A percentile compares a stretch with the other conserved stretches of the same genome.
These are phyloP conservation scores for Raffaelea albimanens DNA, from an alignment of 2,329 filamentous ascomycete species.

Conservation along the genomic window DNA sequence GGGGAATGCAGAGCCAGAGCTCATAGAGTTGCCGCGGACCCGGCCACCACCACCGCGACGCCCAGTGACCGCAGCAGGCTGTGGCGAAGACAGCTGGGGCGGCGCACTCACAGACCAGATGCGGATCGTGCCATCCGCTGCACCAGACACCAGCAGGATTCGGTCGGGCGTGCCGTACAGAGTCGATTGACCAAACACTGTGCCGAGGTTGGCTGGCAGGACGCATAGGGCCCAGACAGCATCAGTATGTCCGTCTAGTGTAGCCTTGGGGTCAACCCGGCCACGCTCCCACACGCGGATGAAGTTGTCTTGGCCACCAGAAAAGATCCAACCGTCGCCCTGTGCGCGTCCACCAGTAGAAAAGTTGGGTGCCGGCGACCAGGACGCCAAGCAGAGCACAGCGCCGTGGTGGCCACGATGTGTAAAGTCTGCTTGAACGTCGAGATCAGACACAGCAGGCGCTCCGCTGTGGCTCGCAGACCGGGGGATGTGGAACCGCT, in stretches of 20 bases:
- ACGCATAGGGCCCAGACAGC: constrained; percentile 94
- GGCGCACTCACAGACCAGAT: constrained; percentile 92
- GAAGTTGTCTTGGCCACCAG: constrained; percentile 86
- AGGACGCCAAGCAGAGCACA: constrained; percentile 78
- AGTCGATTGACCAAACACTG: constrained; percentile 68
- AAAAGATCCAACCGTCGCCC: constrained; percentile 97
- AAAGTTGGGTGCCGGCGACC: constrained; percentile 80
- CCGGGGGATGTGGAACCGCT: constrained; percentile 90
- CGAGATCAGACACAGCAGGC: constrained; percentile 60
- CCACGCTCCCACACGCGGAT: constrained; percentile 94
- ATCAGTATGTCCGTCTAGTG: constrained; percentile 87
- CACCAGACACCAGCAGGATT: constrained; percentile 82
- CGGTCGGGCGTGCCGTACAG: constrained; percentile 74
- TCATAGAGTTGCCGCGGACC: constrained; percentile 84
- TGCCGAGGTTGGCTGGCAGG: constrained; percentile 70
- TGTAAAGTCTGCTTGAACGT: constrained; percentile 89
- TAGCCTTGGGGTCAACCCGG: constrained; percentile 88
- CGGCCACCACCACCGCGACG: constrained; percentile 58
- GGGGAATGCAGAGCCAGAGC: constrained; percentile 84
- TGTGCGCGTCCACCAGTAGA: constrained; percentile 78
- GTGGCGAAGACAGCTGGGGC: constrained; percentile 74
- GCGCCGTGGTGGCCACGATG: constrained; percentile 89
- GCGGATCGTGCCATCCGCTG: constrained; percentile 82
- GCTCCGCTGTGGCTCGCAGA: constrained; percentile 42
- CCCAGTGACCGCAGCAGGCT: constrained; percentile 43